Base-by-base conservation (phyloP, 2,329 filamentous ascomycete species). In the Trichoderma sp. region DNA sequence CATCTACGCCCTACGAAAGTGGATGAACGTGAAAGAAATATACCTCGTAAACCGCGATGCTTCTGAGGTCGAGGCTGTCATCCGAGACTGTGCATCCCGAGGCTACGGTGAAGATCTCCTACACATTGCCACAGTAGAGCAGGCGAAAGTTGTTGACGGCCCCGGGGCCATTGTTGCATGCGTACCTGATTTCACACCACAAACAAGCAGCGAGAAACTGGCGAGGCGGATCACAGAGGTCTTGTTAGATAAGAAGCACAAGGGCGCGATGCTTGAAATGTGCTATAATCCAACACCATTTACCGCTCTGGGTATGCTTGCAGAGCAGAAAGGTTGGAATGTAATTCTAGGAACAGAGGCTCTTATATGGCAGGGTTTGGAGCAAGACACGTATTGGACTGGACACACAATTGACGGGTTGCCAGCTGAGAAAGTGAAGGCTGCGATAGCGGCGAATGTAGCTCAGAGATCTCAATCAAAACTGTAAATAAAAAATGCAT, bases 221-320 rank as follows among this genome's bases (percentile, higher is more conserved):
- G 52, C 63, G 27, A 56, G 63, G 29, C 6, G 48, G 15, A 65
- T 65, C 8, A 65, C 63, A 4, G 63, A 65, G 19, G 37, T 65
- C 4, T 25, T 65, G 52, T 7, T 65, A 15, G 37, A 65, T 15
- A 65, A 65, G 29, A 39, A 57, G n/a, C 63, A 65, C 27, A 65
- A 65, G 34, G 63, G 63, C 15, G 63, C 52, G 8, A 65, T 65
- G 63, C 63, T 65, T 32, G 63, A 65, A 48, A 65, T 65, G 63
- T 65, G 63, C 19, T 65, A 65, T 6, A 65, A 65, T 29, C 63
- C 63, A 0, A 65, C 63, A 6, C 63, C 63, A 10, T 65, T 65
- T 13, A 65, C 63, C 7, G 63, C 63, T 12, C 3, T 65, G 37
- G 63, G 63, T 1, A 65, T 57, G 52, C 63, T 65, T 17, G 63